Evolutionary conservation across 75 land plant species (phyloP).

Genomic region (Pseudotsuga menziesii): DNA sequence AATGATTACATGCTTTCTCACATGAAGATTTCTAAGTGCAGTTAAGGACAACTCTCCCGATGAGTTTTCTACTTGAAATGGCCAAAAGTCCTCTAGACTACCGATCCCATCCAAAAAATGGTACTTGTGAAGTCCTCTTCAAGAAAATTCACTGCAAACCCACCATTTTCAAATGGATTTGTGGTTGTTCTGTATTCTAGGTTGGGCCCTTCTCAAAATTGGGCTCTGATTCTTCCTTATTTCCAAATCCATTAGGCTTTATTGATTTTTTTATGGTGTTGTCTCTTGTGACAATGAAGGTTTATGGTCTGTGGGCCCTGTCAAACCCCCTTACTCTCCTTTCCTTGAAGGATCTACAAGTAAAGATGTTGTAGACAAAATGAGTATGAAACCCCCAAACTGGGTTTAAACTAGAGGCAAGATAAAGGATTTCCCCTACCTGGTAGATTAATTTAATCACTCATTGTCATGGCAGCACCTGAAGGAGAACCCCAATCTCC

Average conservation of each 20-base stretch:
- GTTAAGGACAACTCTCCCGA: constrained; percentile 46
- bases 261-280: background rate
- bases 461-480: no score
- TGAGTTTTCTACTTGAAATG: background rate
- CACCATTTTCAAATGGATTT: background rate
- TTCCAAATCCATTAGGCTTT: background rate
- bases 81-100: background rate
- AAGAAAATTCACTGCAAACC: background rate
- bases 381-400: no score
- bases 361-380: no score
- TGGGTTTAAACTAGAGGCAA: no score
- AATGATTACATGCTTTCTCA: constrained; percentile 38
- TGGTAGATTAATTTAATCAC: no score
- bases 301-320: no score
- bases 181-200: background rate
- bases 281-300: no score
- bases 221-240: background rate
- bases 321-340: no score
- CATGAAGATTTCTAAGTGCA: constrained; percentile 59
- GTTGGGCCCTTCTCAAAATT: background rate
- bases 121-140: constrained; percentile 14
- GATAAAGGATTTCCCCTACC: no score
- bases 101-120: constrained; percentile 7
- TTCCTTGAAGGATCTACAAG: no score
- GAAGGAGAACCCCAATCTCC: no score